Conservation (phyloP, 768 basidiomycete genomes). For the Neoboletus brunneissimus region DNA sequence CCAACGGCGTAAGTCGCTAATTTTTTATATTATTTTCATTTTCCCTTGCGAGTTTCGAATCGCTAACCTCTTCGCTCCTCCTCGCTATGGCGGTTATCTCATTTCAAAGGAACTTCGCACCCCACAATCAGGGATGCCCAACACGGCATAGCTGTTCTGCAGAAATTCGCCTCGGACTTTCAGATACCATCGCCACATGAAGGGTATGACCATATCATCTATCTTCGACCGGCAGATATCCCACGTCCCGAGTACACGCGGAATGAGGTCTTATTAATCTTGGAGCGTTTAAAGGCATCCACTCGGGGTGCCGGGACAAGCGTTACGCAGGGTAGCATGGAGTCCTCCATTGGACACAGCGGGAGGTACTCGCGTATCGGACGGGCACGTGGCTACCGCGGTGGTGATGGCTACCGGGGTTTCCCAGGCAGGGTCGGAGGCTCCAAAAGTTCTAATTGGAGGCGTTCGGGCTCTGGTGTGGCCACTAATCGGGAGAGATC, state of each 20-base stretch:
- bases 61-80: not conserved
- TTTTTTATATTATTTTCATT: not conserved
- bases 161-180: conserved; percentile 63
- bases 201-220: conserved; percentile 60
- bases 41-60: conserved; percentile 1
- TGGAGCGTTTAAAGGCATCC: conserved; percentile 44
- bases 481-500: conserved; percentile 15
- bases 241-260: conserved; percentile 46
- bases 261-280: conserved; percentile 49
- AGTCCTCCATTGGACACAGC: conserved; percentile 3
- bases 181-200: conserved; percentile 53
- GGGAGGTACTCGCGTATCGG: conserved; percentile 9
- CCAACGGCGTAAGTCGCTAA: conserved; percentile 48
- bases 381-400: conserved; percentile 22
- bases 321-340: conserved; percentile 4
- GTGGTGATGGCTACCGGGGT: conserved; percentile 17
- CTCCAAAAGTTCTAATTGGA: conserved; percentile 16
- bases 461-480: conserved; percentile 11
- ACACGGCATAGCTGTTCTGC: conserved; percentile 58
- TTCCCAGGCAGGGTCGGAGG: conserved; percentile 15
- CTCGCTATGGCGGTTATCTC: conserved; percentile 8
- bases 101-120: conserved; percentile 57
- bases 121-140: conserved; percentile 70
- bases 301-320: conserved; percentile 16
- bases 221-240: conserved; percentile 36